Conservation (phyloP, 2,329 filamentous ascomycete genomes). For the Plectosphaerella cucumerina region DNA sequence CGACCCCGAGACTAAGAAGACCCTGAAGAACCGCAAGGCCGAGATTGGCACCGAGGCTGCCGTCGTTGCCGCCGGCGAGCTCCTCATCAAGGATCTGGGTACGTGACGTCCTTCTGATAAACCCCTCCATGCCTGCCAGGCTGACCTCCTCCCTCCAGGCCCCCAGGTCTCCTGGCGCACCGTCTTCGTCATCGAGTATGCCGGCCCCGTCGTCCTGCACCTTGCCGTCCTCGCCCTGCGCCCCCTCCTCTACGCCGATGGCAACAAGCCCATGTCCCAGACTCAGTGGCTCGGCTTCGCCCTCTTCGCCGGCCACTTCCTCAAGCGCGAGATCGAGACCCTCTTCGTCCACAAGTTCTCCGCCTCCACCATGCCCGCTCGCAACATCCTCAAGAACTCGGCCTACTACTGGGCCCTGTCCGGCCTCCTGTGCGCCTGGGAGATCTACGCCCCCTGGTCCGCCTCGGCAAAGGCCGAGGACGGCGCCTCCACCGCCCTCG, state of each 20-base stretch:
- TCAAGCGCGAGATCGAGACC: conserved; percentile 94
- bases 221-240: conserved; percentile 67
- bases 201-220: conserved; percentile 88
- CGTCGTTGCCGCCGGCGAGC: conserved; percentile 45
- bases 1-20: conserved; percentile 57
- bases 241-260: conserved; percentile 52
- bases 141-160: conserved; percentile 44
- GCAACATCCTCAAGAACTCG: conserved; percentile 93
- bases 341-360: conserved; percentile 94
- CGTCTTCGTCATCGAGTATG: conserved; percentile 93
- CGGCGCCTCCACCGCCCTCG: conserved; percentile 51
- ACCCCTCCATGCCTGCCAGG: not conserved
- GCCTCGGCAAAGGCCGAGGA: conserved; percentile 52
- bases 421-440: conserved; percentile 77
- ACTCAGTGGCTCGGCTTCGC: conserved; percentile 70
- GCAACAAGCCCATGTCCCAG: conserved; percentile 50
- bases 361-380: conserved; percentile 84
- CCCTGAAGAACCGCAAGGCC: conserved; percentile 58
- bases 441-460: conserved; percentile 75
- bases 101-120: conserved; percentile 23
- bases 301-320: conserved; percentile 77
- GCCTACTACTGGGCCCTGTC: conserved; percentile 88
- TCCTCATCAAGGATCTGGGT: conserved; percentile 95
- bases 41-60: conserved; percentile 43
- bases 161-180: conserved; percentile 88